These are phyloP conservation scores for Mucor mucedo DNA, from an alignment of 371 early-diverging fungal genomes.

Conservation along the genomic window DNA sequence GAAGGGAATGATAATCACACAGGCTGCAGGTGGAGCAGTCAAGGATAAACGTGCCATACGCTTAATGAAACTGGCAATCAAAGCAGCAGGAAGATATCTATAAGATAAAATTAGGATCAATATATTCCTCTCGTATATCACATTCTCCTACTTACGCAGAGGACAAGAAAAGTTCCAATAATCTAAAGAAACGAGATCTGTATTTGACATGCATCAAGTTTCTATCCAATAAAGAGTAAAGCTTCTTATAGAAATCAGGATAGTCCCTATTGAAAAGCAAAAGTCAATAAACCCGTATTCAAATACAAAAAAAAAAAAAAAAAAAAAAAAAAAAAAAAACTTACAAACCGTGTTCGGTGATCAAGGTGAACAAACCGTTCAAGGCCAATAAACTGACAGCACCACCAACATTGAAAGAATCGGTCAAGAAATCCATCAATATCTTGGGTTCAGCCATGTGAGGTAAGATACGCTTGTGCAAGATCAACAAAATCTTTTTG, in stretches of 20 bases:
- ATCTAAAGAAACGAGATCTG: conserved; percentile 89
- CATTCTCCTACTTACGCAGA: conserved; percentile 69
- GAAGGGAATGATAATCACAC: conserved; percentile 83
- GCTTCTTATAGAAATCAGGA: conserved; percentile 94
- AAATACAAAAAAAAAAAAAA: conserved; percentile 1
- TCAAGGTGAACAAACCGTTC: conserved; percentile 91
- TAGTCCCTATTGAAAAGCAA: conserved; percentile 70
- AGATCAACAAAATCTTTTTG: conserved; percentile 77
- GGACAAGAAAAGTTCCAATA: conserved; percentile 84
- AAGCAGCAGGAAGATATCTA: conserved; percentile 84
- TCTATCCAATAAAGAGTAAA: conserved; percentile 87
- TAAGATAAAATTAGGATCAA: background rate
- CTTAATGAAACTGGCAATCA: conserved; percentile 94
- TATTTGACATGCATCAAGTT: conserved; percentile 91
- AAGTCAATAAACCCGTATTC: background rate
- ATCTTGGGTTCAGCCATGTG: conserved; percentile 75
- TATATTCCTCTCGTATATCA: background rate
- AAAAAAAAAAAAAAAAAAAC: conserved; percentile 25
- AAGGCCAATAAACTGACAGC: conserved; percentile 87
- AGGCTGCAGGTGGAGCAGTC: conserved; percentile 84
- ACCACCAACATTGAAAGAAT: conserved; percentile 84
- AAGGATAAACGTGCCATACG: conserved; percentile 84
- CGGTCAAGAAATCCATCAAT: conserved; percentile 91
- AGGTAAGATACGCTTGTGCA: conserved; percentile 88
- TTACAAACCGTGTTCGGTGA: conserved; percentile 87